Conservation (phyloP, 345 rosid genomes). For the Heritiera littoralis region DNA sequence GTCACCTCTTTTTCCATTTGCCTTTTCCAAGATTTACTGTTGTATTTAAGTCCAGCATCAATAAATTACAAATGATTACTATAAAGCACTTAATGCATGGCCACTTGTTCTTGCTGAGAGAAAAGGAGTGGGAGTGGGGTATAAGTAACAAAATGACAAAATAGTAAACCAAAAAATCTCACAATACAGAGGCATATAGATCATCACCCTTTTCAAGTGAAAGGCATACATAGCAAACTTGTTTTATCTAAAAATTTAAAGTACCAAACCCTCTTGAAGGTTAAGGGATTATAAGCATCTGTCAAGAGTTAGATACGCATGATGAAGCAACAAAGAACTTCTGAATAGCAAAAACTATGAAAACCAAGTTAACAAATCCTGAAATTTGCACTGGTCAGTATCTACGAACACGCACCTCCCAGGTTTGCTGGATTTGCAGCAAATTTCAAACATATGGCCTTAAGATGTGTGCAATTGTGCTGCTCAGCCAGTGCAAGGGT, state of each 20-base stretch:
- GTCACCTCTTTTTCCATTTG: neutral
- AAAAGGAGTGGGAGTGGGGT: neutral
- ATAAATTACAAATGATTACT: neutral
- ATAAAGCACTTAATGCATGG: neutral
- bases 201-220: neutral
- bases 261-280: neutral
- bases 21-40: neutral
- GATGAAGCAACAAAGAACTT: slow-evolving; percentile 9
- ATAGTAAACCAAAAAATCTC: neutral
- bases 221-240: neutral
- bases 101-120: neutral
- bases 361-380: slow-evolving; percentile 31
- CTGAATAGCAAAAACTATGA: slow-evolving; percentile 1
- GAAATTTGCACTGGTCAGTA: slow-evolving; percentile 34
- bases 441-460: slow-evolving; percentile 78
- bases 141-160: neutral
- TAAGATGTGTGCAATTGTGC: slow-evolving; percentile 76
- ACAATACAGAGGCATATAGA: neutral
- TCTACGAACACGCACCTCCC: slow-evolving; percentile 64
- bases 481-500: slow-evolving; percentile 95
- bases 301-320: slow-evolving; percentile 11
- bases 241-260: neutral
- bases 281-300: slow-evolving; percentile 7
- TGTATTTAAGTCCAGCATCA: neutral
- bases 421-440: slow-evolving; percentile 73